Evolutionary conservation across 805 yeast species (phyloP), one percentile per base, ranked within the genome.

Genomic region (Myxozyma vanderwaltii): DNA sequence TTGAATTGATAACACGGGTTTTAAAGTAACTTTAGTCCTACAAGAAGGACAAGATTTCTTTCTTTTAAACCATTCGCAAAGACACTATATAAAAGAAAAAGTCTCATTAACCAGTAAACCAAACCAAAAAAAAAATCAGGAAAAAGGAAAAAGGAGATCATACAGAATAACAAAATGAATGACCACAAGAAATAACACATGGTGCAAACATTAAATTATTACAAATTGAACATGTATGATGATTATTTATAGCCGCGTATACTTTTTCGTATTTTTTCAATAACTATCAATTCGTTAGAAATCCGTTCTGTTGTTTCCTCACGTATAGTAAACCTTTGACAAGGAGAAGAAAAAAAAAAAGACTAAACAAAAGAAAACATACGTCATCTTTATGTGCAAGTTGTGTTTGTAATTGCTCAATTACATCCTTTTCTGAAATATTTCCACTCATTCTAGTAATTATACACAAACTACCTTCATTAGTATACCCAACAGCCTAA

Each of bases 121-220:
- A n/a, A n/a, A n/a, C n/a, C n/a, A n/a, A n/a, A n/a, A n/a, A n/a
- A 45, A 27, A 44, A 21, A n/a, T 27, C 41, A 15, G 29, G 19
- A 24, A 2, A 2, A 29, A 3, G 7, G 17, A 17, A 29, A 31
- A 12, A 17, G 21, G 24, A 17, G 27, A 7, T 15, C 51, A 24
- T 50, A 63, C 65, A 10, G 56, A 26, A 31, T 64, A 64, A 50
- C 67, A 64, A 46, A 64, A 64, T 5, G 64, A 52, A 41, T 64
- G 67, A 12, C 67, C 67, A 27, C 67, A 64, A 2, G 63, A 15
- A 6, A 62, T 44, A 6, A 64, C 62, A 40, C 63, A 64, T 2
- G 67, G 64, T 17, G 55, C 65, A 44, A 57, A 61, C 66, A 64
- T 63, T 15, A 61, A 51, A 35, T 59, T 63, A 15, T 43, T 47